Base-by-base conservation (phyloP, 768 basidiomycete species). In the Coprinopsis sp. region DNA sequence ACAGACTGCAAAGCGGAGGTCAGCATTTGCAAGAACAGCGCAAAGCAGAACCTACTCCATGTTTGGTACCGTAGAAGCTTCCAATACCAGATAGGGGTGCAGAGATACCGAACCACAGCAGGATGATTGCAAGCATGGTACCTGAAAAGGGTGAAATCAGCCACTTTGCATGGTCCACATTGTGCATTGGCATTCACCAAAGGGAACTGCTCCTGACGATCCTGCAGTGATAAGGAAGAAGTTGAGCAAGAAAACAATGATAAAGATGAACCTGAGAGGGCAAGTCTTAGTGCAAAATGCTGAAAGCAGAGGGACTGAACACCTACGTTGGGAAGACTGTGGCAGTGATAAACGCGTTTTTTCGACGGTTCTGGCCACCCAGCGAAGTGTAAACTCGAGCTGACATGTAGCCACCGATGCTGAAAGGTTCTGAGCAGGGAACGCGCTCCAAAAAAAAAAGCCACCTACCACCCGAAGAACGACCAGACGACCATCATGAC, bases 401-500 rank as follows among this genome's bases (percentile, higher is more conserved):
- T 0, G 93, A 93, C 46, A 87, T 68, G 64, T 97, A 98, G 25
- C 95, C 95, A 13, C 89, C 84, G 47, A 98, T 72, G 33, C 90
- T 92, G 51, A 34, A 39, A 23, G 33, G 34, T 46, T n/a, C n/a
- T n/a, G n/a, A n/a, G n/a, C 48, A 54, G 23, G 50, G 27, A 24
- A 29, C 44, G 19, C 31, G 13, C 21, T 39, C 18, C 16, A 29
- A 18, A 14, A 21, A 40, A 36, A 38, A n/a, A 37, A n/a, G 1
- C 43, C 21, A 33, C 27, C 10, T 55, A 82, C 90, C 84, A 72
- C 64, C 92, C 91, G 58, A 97, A 97, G 54, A 96, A 70, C 2
- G 93, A 88, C 91, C 92, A 97, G 62, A 82, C 91, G 12, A 97
- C 78, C 73, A 96, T 81, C 82, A 96, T 88, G 36, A 93, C 87